A percentile compares a stretch with the other conserved stretches of the same genome.
These are phyloP conservation scores for Marchantia paleacea DNA, from an alignment of 225 moss, liverwort and hornwort genomes.

Conservation along the genomic window DNA sequence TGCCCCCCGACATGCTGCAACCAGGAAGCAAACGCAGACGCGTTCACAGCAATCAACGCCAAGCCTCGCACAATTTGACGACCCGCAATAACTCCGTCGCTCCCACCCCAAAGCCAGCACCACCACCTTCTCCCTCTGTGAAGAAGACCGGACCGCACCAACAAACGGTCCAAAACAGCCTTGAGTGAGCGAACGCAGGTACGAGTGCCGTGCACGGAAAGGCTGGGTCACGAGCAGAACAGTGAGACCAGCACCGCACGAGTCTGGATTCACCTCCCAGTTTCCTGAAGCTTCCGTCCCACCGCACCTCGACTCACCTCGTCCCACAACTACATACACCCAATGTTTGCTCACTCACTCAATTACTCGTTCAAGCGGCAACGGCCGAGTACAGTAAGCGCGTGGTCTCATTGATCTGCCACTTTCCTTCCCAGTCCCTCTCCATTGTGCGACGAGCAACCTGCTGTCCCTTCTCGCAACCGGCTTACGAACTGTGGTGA, in stretches of 20 bases:
- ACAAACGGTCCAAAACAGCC: neutral
- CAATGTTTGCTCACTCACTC: neutral
- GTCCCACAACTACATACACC: neutral
- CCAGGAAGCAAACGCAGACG: neutral
- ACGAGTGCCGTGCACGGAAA: neutral
- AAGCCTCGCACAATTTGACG: neutral
- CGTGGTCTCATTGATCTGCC: neutral
- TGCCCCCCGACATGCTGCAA: constrained; percentile 78
- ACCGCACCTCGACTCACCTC: neutral
- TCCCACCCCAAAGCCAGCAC: neutral
- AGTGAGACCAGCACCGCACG: neutral
- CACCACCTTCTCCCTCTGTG: no score
- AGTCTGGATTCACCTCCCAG: neutral
- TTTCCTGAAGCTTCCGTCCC: neutral
- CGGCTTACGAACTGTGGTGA: no score
- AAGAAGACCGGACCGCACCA: neutral
- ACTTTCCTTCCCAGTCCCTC: neutral
- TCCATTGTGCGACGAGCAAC: neutral
- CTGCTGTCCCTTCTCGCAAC: no score
- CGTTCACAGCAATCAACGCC: neutral
- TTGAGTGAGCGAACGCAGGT: neutral
- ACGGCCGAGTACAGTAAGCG: neutral
- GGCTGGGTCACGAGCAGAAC: neutral
- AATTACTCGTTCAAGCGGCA: neutral
- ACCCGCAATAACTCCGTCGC: neutral